A percentile compares a stretch with the other conserved stretches of the same genome.
These are phyloP conservation scores for Blastocystis sp. DNA, from an alignment of 352 stramenopile species.

Conservation along the genomic window DNA sequence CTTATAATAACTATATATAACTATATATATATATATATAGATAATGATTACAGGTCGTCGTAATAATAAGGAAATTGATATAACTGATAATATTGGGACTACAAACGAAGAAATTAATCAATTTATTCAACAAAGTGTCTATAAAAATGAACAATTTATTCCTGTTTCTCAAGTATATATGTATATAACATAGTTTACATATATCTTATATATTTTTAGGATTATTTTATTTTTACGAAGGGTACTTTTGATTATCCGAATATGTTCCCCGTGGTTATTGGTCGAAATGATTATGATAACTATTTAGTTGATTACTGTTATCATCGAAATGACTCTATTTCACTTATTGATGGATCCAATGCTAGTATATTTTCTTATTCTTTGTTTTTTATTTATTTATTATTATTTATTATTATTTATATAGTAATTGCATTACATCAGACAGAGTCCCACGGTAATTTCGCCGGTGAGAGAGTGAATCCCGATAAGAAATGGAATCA, in stretches of 20 bases:
- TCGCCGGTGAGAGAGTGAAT: slow-evolving; percentile 26
- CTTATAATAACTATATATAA: not conserved
- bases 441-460: slow-evolving; percentile 25
- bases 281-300: slow-evolving; percentile 35
- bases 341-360: slow-evolving; percentile 28
- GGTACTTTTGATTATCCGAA: not conserved
- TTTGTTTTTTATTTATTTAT: no score
- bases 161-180: not conserved
- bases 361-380: no score
- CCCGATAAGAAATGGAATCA: slow-evolving; percentile 24
- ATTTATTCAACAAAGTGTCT: not conserved
- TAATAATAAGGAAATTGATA: no score
- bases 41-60: no score
- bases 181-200: not conserved
- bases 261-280: slow-evolving; percentile 30
- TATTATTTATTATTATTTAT: no score
- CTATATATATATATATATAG: not conserved
- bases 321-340: not conserved
- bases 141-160: not conserved
- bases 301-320: slow-evolving; percentile 36
- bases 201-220: slow-evolving; percentile 36
- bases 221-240: slow-evolving; percentile 38
- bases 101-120: not conserved
- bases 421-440: slow-evolving; percentile 31
- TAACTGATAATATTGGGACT: no score